Percentiles rank a stretch among this genome's conserved stretches.
phyloP scores from a whole-genome alignment of 495 filamentous ascomycete species.

The Neurospora terricola region DNA sequence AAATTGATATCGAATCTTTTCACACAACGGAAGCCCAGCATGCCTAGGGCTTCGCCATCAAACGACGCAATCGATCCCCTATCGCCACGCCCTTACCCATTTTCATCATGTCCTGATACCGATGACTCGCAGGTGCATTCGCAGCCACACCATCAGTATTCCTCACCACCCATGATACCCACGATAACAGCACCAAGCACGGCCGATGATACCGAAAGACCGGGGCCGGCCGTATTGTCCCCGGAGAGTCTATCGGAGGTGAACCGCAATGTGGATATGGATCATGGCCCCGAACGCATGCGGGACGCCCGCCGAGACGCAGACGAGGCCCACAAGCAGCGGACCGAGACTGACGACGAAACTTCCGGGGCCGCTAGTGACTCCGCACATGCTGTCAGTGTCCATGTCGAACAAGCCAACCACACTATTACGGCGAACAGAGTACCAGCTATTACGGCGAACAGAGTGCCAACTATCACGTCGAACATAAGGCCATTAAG shows the following conservation, averaged over 20 bases:
- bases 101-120: slow-evolving; percentile 37
- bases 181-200: slow-evolving; percentile 9
- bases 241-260: slow-evolving; percentile 22
- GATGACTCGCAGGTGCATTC: slow-evolving; percentile 13
- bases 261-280: slow-evolving; percentile 18
- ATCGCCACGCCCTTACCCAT: slow-evolving; percentile 29
- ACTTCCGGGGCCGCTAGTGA: slow-evolving; percentile 8
- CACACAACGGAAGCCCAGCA: slow-evolving; percentile 17
- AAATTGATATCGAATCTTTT: not conserved
- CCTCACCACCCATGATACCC: slow-evolving; percentile 3
- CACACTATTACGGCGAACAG: slow-evolving; percentile 9
- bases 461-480: not conserved
- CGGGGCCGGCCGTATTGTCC: slow-evolving; percentile 29
- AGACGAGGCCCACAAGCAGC: slow-evolving; percentile 25
- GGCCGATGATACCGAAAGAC: slow-evolving; percentile 13
- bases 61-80: slow-evolving; percentile 29
- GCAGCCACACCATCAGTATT: not conserved
- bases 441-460: slow-evolving; percentile 2
- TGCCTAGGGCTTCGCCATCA: slow-evolving; percentile 40
- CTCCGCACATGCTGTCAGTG: not conserved
- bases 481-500: not conserved
- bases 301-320: slow-evolving; percentile 1
- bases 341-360: slow-evolving; percentile 25
- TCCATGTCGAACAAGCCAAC: not conserved
- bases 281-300: slow-evolving; percentile 6